Evolutionary conservation across 495 filamentous ascomycete species (phyloP).

Genomic region (Beverwykella pulmonaria): DNA sequence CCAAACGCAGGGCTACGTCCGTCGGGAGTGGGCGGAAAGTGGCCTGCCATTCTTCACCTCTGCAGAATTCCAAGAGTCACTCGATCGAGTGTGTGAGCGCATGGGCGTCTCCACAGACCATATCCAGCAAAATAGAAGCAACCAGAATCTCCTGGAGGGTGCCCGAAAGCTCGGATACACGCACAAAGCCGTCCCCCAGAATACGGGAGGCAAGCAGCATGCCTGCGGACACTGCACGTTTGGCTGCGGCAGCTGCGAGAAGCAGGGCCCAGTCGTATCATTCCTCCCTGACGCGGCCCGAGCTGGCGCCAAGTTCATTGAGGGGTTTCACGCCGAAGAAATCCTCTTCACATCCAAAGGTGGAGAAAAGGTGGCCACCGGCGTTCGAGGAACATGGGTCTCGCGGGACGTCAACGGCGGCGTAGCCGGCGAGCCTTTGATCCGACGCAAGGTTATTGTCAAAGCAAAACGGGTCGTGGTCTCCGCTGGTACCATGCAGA

Average conservation of each 20-base stretch:
- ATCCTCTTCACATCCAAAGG: conserved; percentile 65
- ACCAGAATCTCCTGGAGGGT: conserved; percentile 71
- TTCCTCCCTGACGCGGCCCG: conserved; percentile 78
- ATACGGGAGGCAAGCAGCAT: conserved; percentile 70
- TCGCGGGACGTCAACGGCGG: conserved; percentile 66
- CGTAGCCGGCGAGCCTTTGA: conserved; percentile 53
- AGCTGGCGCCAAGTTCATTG: conserved; percentile 75
- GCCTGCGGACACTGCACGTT: conserved; percentile 78
- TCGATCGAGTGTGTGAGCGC: conserved; percentile 71
- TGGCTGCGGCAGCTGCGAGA: conserved; percentile 72
- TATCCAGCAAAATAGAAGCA: conserved; percentile 70
- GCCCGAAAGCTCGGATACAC: conserved; percentile 73
- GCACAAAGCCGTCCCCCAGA: conserved; percentile 74
- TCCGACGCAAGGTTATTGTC: conserved; percentile 63
- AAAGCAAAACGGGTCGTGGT: conserved; percentile 83
- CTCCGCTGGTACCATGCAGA: conserved; percentile 71
- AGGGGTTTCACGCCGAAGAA: conserved; percentile 70
- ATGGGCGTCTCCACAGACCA: conserved; percentile 77
- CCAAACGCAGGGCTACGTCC: conserved; percentile 77
- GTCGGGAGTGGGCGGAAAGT: conserved; percentile 77
- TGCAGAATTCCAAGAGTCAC: conserved; percentile 69
- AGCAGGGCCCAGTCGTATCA: conserved; percentile 74
- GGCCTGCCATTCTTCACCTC: conserved; percentile 79
- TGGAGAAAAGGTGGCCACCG: conserved; percentile 62
- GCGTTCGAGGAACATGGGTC: conserved; percentile 72